These are phyloP conservation scores for Lasiodiplodia hormozganensis DNA, from an alignment of 2,329 filamentous ascomycete genomes.

Conservation along the genomic window DNA sequence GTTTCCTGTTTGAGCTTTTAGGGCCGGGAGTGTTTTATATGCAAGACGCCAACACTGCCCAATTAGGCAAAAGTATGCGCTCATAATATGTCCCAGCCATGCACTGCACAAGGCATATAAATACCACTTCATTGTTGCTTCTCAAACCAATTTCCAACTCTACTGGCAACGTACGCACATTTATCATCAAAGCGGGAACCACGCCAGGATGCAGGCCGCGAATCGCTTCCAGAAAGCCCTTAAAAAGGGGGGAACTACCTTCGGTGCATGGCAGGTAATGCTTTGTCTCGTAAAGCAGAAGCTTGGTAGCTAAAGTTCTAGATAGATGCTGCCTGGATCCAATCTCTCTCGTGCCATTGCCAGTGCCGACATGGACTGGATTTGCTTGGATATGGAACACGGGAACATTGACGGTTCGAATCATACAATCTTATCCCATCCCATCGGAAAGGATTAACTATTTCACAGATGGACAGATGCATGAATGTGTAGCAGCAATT, in stretches of 20 bases:
- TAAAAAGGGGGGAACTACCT: conserved; percentile 57
- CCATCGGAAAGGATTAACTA: background rate
- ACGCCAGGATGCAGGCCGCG: conserved; percentile 56
- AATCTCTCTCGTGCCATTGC: conserved; percentile 63
- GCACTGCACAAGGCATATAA: too few relatives aligned
- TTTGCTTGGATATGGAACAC: conserved; percentile 63
- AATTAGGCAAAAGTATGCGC: too few relatives aligned
- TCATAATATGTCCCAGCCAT: too few relatives aligned
- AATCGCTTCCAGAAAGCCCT: conserved; percentile 62
- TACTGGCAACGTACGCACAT: too few relatives aligned
- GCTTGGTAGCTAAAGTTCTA: conserved; percentile 30
- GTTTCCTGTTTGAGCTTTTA: too few relatives aligned
- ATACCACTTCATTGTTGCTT: too few relatives aligned
- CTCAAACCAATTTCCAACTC: too few relatives aligned
- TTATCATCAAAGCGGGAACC: too few relatives aligned
- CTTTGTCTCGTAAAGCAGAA: background rate
- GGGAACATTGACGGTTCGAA: conserved; percentile 61
- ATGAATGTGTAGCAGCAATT: conserved; percentile 61
- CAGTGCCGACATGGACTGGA: conserved; percentile 60
- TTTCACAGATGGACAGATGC: conserved; percentile 57
- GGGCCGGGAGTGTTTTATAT: too few relatives aligned
- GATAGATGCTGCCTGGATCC: conserved; percentile 60
- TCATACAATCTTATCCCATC: background rate
- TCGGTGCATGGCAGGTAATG: conserved; percentile 65
- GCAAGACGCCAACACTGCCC: too few relatives aligned